A percentile compares a stretch with the other conserved stretches of the same genome.
Conservation (phyloP, 2,329 filamentous ascomycete genomes). For the Huntiella bhutanensis region DNA sequence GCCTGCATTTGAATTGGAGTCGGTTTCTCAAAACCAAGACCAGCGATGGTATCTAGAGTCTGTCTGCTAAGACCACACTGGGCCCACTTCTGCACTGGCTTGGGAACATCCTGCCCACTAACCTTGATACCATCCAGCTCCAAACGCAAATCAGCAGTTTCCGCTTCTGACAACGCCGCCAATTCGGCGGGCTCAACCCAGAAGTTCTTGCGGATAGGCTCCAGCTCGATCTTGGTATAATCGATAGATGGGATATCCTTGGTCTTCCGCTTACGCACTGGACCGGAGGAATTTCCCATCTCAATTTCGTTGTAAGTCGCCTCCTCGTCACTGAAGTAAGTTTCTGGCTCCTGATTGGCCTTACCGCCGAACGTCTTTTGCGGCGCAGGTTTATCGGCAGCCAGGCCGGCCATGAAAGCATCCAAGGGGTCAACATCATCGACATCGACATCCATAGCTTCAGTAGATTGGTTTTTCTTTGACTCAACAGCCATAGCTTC, state of each 20-base stretch:
- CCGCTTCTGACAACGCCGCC: slow-evolving; percentile 63
- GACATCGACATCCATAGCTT: slow-evolving; percentile 38
- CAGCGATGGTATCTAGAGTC: slow-evolving; percentile 67
- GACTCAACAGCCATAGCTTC: slow-evolving; percentile 13
- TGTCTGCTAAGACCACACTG: slow-evolving; percentile 81
- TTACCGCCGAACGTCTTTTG: slow-evolving; percentile 17
- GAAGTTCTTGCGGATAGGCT: slow-evolving; percentile 81
- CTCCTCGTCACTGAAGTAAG: slow-evolving; percentile 80
- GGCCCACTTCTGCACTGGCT: slow-evolving; percentile 90
- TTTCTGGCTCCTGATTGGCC: slow-evolving; percentile 51
- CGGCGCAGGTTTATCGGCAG: slow-evolving; percentile 23
- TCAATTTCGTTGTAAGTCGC: slow-evolving; percentile 33
- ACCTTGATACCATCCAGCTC: slow-evolving; percentile 95
- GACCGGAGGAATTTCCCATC: slow-evolving; percentile 28
- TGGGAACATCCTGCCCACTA: slow-evolving; percentile 69
- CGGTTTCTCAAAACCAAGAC: slow-evolving; percentile 67
- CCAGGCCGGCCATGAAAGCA: slow-evolving; percentile 76
- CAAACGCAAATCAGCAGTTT: slow-evolving; percentile 60
- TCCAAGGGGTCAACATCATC: slow-evolving; percentile 66
- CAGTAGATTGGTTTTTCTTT: slow-evolving; percentile 16
- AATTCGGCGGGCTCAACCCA: slow-evolving; percentile 82
- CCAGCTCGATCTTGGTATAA: slow-evolving; percentile 70
- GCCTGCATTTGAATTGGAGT: slow-evolving; percentile 93
- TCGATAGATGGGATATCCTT: slow-evolving; percentile 83
- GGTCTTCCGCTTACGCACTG: slow-evolving; percentile 56